These are phyloP conservation scores for Pythium periplocum DNA, from an alignment of 352 stramenopile species.

Conservation along the genomic window DNA sequence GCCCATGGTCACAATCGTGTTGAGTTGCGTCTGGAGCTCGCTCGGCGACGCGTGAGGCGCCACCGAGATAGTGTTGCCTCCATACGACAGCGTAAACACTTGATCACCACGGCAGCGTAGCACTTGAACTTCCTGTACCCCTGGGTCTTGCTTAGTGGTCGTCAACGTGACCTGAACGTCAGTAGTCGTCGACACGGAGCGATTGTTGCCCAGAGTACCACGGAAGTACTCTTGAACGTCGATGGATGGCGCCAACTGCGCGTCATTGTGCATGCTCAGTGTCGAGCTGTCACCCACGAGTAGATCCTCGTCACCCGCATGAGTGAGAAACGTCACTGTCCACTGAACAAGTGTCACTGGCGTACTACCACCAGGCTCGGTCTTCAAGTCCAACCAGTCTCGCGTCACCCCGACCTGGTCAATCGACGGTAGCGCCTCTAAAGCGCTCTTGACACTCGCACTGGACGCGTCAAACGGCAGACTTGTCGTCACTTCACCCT, in stretches of 20 bases:
- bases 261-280: slow-evolving; percentile 35
- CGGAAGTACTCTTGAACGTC: slow-evolving; percentile 41
- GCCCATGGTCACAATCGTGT: slow-evolving; percentile 36
- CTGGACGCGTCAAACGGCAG: slow-evolving; percentile 68
- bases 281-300: slow-evolving; percentile 37
- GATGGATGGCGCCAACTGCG: slow-evolving; percentile 48
- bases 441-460: slow-evolving; percentile 39
- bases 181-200: slow-evolving; percentile 41
- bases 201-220: slow-evolving; percentile 67
- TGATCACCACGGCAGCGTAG: slow-evolving; percentile 41
- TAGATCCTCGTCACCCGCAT: slow-evolving; percentile 44
- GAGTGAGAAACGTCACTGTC: slow-evolving; percentile 57
- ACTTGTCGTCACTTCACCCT: slow-evolving; percentile 35
- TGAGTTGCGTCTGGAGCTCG: slow-evolving; percentile 48
- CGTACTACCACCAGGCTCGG: slow-evolving; percentile 23
- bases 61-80: slow-evolving; percentile 16
- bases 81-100: slow-evolving; percentile 47
- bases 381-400: slow-evolving; percentile 63
- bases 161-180: slow-evolving; percentile 46
- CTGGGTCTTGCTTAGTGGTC: slow-evolving; percentile 49
- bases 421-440: slow-evolving; percentile 79
- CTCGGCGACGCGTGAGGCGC: slow-evolving; percentile 33
- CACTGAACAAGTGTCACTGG: slow-evolving; percentile 56
- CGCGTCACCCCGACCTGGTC: slow-evolving; percentile 73
- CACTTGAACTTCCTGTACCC: slow-evolving; percentile 66